Base-by-base conservation (phyloP, 176 grass and related monocot genomes). In the Aegilops speltoides region DNA sequence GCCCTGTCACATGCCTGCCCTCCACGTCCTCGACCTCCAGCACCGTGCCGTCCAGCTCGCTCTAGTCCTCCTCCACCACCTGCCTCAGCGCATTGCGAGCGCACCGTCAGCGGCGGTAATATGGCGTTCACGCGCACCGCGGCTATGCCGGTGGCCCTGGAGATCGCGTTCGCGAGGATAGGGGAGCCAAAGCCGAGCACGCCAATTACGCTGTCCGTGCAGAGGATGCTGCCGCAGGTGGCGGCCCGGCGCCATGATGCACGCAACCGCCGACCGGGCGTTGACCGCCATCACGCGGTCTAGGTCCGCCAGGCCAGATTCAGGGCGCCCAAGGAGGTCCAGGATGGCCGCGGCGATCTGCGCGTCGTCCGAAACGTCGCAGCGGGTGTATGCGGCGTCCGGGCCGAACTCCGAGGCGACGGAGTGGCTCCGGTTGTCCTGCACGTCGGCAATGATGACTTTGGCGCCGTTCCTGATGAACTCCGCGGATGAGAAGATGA, bases 381-480 rank as follows among this genome's bases (percentile, higher is more conserved):
- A 91, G n/a, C 19, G 40, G 4, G 40, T 19, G 80, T 88, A 68
- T 15, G 23, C 36, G 2, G 40, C 28, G 69, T 71, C 23, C 2
- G 46, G 69, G 79, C 89, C 71, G 64, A 90, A 75, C 9, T 81
- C 85, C 5, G 79, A 72, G 2, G 89, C 89, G 10, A 83, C 37
- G 4, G 14, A 14, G 16, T n/a, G 23, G 64, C 79, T 52, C 13
- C 65, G 79, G 3, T 83, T 79, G 36, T 91, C 73, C 63, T 84
- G 89, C n/a, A 84, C 52, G 75, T 91, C 84, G 2, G 84, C 22
- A 5, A 91, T 19, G 68, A 89, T 79, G 31, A 82, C 88, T 31
- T 46, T 81, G n/a, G 88, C 69, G n/a, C 82, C 88, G n/a, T 85
- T 67, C 59, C 32, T 0, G 8, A 84, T 6, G 68, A 89, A 89